These are phyloP conservation scores for Zasmidium angulare DNA, from an alignment of 2,329 filamentous ascomycete genomes.

Conservation along the genomic window DNA sequence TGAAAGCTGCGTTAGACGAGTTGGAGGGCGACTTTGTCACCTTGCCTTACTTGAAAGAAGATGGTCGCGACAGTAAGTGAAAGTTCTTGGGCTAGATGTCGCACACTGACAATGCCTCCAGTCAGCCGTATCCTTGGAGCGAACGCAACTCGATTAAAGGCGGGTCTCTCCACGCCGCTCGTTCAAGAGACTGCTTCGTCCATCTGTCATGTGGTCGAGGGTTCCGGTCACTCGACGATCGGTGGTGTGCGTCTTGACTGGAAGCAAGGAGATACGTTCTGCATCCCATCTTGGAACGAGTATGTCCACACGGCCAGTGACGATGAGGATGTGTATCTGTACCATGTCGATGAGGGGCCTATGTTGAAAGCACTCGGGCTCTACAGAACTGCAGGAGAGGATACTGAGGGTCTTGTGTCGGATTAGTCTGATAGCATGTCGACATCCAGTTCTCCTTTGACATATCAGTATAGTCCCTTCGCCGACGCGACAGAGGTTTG, in stretches of 20 bases:
- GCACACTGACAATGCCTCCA: neutral
- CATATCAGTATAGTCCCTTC: too few relatives aligned
- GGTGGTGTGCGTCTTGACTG: slow-evolving; percentile 42
- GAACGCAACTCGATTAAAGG: neutral
- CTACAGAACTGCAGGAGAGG: neutral
- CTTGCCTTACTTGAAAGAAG: too few relatives aligned
- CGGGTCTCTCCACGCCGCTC: neutral
- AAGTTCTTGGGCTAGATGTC: too few relatives aligned
- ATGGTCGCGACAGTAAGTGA: too few relatives aligned
- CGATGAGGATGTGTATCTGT: neutral
- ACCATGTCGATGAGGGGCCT: neutral
- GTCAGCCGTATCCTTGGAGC: slow-evolving; percentile 1
- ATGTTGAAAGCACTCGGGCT: neutral
- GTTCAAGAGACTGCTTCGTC: slow-evolving; percentile 53
- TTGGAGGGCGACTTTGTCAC: neutral
- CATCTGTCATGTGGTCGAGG: slow-evolving; percentile 55
- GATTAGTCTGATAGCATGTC: too few relatives aligned
- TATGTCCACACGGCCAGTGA: slow-evolving; percentile 29
- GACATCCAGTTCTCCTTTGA: too few relatives aligned
- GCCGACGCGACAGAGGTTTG: too few relatives aligned
- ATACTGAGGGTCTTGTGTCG: too few relatives aligned
- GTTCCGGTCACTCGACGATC: slow-evolving; percentile 45
- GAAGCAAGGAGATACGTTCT: slow-evolving; percentile 56
- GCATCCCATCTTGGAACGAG: slow-evolving; percentile 53
- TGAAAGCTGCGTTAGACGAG: neutral